Evolutionary conservation across 2,329 filamentous ascomycete genomes (phyloP).

Genomic region (Botrytis cinerea): DNA sequence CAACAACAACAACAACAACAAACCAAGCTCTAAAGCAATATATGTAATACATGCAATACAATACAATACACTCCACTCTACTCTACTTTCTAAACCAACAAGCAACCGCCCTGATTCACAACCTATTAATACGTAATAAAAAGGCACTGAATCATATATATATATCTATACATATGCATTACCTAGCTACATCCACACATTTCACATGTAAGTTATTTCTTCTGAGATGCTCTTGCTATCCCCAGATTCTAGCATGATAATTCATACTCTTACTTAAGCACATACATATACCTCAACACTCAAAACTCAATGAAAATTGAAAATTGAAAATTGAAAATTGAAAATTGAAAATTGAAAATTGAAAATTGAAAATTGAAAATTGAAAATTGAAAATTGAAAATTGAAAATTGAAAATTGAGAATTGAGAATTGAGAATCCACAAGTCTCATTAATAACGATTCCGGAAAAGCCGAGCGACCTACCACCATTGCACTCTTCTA

Average conservation of each 20-base stretch:
- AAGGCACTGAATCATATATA: no score
- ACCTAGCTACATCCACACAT: no score
- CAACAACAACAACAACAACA: no score
- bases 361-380: no score
- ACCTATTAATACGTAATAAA: not conserved
- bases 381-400: no score
- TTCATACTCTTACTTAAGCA: not conserved
- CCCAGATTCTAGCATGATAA: not conserved
- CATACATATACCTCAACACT: not conserved
- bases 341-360: no score
- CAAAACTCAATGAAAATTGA: not conserved
- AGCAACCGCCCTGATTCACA: not conserved
- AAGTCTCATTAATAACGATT: not conserved
- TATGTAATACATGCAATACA: no score
- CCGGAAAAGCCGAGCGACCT: not conserved
- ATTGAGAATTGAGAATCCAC: no score
- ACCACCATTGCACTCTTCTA: not conserved
- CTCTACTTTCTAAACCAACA: no score
- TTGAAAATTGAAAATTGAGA: not conserved
- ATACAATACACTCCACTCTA: no score
- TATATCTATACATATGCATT: fast-evolving
- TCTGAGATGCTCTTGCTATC: not conserved
- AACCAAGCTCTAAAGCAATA: not conserved
- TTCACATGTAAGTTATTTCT: no score
- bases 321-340: no score